phyloP scores from a whole-genome alignment of 495 filamentous ascomycete species.

The Daldinia vernicosa region DNA sequence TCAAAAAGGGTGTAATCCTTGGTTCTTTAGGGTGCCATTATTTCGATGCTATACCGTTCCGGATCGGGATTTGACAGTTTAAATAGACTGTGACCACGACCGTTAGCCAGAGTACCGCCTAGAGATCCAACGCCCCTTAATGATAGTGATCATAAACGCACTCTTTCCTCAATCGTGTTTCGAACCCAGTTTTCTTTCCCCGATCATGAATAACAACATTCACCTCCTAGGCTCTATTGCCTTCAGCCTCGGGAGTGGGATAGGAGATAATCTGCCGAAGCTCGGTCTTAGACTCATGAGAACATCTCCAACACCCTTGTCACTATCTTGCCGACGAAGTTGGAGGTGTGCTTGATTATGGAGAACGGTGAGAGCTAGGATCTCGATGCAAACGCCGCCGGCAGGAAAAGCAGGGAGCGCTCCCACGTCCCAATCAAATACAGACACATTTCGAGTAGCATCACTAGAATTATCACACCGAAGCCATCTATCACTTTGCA shows the following conservation, averaged over 20 bases:
- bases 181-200: background rate
- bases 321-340: constrained; percentile 4
- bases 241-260: background rate
- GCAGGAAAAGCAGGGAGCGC: constrained; percentile 8
- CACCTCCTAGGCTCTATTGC: background rate
- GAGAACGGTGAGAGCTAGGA: background rate
- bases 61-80: background rate
- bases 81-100: background rate
- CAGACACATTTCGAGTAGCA: constrained; percentile 25
- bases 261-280: background rate
- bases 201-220: background rate
- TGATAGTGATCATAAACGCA: background rate
- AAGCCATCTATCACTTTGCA: constrained; percentile 1
- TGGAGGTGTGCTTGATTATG: constrained; percentile 6
- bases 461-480: constrained; percentile 4
- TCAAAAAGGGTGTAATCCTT: background rate
- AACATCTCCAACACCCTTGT: background rate
- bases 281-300: background rate
- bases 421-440: constrained; percentile 30
- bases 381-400: background rate
- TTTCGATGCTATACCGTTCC: background rate
- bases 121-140: background rate
- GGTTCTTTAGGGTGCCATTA: background rate
- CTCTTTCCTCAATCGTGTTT: background rate
- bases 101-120: background rate